Percentiles rank a stretch among this genome's conserved stretches.
Conservation (phyloP, 2,329 filamentous ascomycete species). For the Aureobasidium leucospermi region DNA sequence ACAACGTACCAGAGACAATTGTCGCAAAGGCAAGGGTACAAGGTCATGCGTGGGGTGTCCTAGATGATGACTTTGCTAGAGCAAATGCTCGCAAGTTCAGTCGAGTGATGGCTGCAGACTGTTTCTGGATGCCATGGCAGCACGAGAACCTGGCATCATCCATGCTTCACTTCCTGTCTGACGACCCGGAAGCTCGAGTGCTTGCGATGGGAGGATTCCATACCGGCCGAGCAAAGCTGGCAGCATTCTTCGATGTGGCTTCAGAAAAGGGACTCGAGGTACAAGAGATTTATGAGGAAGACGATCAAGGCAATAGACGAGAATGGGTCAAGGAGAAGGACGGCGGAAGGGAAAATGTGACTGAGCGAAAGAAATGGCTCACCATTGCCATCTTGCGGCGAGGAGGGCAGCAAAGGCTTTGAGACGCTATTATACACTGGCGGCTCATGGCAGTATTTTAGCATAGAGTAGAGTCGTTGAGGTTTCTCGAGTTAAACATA, state of each 20-base stretch:
- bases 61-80: conserved; percentile 35
- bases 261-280: conserved; percentile 48
- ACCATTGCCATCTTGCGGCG: conserved; percentile 44
- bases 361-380: conserved; percentile 63
- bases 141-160: conserved; percentile 59
- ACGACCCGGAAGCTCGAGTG: conserved; percentile 41
- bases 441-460: too few species aligned
- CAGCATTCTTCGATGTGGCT: conserved; percentile 57
- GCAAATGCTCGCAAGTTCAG: conserved; percentile 43
- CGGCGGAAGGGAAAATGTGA: conserved; percentile 54
- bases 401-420: neutral
- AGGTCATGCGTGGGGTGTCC: conserved; percentile 60
- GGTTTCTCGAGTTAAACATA: neutral
- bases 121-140: conserved; percentile 68
- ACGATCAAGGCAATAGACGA: conserved; percentile 56
- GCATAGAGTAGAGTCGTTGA: too few species aligned
- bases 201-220: conserved; percentile 67
- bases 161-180: conserved; percentile 54
- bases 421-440: neutral
- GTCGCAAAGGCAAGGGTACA: conserved; percentile 37
- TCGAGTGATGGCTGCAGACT: conserved; percentile 62
- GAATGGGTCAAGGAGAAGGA: conserved; percentile 50
- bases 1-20: conserved; percentile 41
- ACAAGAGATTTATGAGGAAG: conserved; percentile 61
- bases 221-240: conserved; percentile 59